phyloP scores from a whole-genome alignment of 768 basidiomycete genomes.

The Xerocomellus chrysenteron region DNA sequence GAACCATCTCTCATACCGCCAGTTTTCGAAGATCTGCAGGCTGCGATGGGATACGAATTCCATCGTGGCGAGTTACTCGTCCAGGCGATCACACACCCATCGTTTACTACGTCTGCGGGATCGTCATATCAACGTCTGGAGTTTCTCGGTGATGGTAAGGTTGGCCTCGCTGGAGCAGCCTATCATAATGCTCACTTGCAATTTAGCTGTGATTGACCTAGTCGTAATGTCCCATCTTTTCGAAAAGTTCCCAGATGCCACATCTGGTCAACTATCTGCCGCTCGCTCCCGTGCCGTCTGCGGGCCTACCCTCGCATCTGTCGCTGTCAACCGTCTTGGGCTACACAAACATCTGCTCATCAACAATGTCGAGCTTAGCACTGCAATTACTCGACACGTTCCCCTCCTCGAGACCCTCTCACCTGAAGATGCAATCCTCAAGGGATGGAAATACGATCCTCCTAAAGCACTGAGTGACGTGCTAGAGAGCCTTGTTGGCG shows the following conservation, averaged over 20 bases:
- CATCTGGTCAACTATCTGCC: slow-evolving; percentile 73
- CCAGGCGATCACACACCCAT: slow-evolving; percentile 86
- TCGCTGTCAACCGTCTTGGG: slow-evolving; percentile 62
- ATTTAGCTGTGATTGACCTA: slow-evolving; percentile 64
- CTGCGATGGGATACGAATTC: slow-evolving; percentile 69
- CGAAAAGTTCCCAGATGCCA: slow-evolving; percentile 64
- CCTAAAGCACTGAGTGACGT: slow-evolving; percentile 86
- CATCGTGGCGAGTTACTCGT: slow-evolving; percentile 58
- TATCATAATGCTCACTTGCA: slow-evolving; percentile 8
- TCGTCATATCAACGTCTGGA: slow-evolving; percentile 84
- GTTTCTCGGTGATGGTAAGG: slow-evolving; percentile 85
- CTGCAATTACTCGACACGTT: slow-evolving; percentile 60
- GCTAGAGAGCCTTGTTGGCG: slow-evolving; percentile 82
- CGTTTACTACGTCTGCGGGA: slow-evolving; percentile 52
- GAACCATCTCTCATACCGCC: slow-evolving; percentile 38
- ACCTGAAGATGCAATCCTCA: slow-evolving; percentile 58
- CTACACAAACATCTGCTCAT: slow-evolving; percentile 71
- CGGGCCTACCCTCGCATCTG: slow-evolving; percentile 64
- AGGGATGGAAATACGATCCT: slow-evolving; percentile 81
- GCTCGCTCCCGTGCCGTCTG: slow-evolving; percentile 73
- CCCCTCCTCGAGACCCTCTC: slow-evolving; percentile 57
- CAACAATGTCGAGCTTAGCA: slow-evolving; percentile 65
- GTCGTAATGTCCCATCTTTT: slow-evolving; percentile 73
- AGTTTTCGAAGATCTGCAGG: slow-evolving; percentile 57
- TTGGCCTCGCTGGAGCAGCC: background rate